Base-by-base conservation (phyloP, 495 filamentous ascomycete genomes). In the Trichoderma erinaceum region DNA sequence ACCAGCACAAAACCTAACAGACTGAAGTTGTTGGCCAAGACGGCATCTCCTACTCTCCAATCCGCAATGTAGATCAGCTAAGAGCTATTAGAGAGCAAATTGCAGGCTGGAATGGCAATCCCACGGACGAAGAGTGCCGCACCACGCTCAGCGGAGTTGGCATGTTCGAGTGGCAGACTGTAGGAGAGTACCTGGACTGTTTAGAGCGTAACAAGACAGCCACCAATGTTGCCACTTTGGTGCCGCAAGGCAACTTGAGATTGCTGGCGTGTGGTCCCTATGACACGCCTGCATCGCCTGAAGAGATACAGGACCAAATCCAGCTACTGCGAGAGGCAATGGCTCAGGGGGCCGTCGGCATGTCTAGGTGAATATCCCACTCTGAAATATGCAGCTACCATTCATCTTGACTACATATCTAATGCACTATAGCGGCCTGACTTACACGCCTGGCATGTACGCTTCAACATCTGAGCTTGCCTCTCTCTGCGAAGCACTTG, bases 1-100 rank as follows among this genome's bases (percentile, higher is more conserved):
- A 61, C 25, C 56, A 18, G 10, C 11, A 29, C 10, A 16, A 11
- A 32, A 61, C 6, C 16, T 52, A 2, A 29, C 43, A 66, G 65
- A 66, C 65, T n/a, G 65, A 66, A 48, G 65, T 66, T 18, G 65
- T 66, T 41, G 65, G 65, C 13, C 65, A 66, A 32, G 65, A 66
- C 29, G 65, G 65, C 38, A 66, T 66, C 27, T 66, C 41, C 32
- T 66, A 66, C 25, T 21, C 41, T 2, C 65, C 65, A 44, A 50
- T 66, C n/a, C 65, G 43, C 38, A 66, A 66, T n/a, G 6, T 23
- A 12, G 7, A 48, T 6, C 38, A 66, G 32, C 65, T 66, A 0
- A 44, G 16, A 32, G 65, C 65, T 3, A 66, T 66, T 12, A n/a
- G 65, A 32, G 38, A 66, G 13, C 65, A 66, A 23, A 66, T 66